Percentiles rank a stretch among this genome's conserved stretches.
phyloP scores from a whole-genome alignment of 306 rosid species.

The Rosa chinensis region DNA sequence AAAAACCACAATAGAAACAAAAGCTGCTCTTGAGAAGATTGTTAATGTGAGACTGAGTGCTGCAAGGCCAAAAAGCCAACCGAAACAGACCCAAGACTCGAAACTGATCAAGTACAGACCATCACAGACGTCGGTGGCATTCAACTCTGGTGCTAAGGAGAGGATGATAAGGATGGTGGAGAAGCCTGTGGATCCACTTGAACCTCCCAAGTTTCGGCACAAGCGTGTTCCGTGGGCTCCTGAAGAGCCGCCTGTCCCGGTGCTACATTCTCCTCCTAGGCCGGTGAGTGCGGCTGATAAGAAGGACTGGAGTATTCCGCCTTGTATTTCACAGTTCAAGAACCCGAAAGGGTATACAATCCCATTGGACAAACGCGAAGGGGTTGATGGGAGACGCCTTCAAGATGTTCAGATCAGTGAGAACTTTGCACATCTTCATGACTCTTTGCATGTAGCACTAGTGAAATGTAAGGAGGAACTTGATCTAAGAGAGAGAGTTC shows the following conservation, averaged over 20 bases:
- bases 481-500: slow-evolving; percentile 71
- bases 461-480: slow-evolving; percentile 66
- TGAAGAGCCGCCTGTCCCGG: slow-evolving; percentile 19
- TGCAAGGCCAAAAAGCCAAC: background rate
- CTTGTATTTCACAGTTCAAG: slow-evolving; percentile 78
- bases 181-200: background rate
- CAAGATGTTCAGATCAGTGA: slow-evolving; percentile 78
- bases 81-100: background rate
- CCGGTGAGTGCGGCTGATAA: slow-evolving; percentile 73
- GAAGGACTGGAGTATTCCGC: slow-evolving; percentile 82
- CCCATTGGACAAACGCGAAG: slow-evolving; percentile 58
- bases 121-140: background rate
- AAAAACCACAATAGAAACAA: background rate
- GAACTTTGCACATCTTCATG: slow-evolving; percentile 69
- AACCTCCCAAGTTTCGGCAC: slow-evolving; percentile 2
- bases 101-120: background rate
- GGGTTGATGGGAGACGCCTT: slow-evolving; percentile 74
- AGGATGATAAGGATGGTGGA: background rate
- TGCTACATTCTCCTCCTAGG: slow-evolving; percentile 45
- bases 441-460: slow-evolving; percentile 56
- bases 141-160: slow-evolving; percentile 6
- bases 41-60: background rate
- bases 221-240: background rate
- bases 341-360: slow-evolving; percentile 37
- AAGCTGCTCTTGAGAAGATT: slow-evolving; percentile 7